A percentile compares a stretch with the other conserved stretches of the same genome.
phyloP scores from a whole-genome alignment of 306 rosid species.

The Cucumis hystrix region DNA sequence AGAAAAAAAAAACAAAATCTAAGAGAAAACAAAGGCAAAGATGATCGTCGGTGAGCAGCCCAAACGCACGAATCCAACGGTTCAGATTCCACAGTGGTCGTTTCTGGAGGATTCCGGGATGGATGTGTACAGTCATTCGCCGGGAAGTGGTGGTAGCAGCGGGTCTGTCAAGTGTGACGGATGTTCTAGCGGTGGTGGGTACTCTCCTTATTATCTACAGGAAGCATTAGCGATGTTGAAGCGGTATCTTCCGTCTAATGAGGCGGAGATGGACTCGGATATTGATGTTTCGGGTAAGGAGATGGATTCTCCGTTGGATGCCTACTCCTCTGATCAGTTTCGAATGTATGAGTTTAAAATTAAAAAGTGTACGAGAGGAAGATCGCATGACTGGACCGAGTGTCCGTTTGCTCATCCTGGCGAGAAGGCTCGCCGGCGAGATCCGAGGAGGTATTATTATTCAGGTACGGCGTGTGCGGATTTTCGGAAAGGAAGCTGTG shows the following conservation, averaged over 20 bases:
- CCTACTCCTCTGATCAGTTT: constrained; percentile 81
- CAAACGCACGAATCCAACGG: constrained; percentile 48
- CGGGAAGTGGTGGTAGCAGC: constrained; percentile 14
- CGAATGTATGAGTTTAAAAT: constrained; percentile 94
- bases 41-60: constrained; percentile 77
- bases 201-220: constrained; percentile 37
- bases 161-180: constrained; percentile 23
- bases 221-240: constrained; percentile 58
- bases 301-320: constrained; percentile 60
- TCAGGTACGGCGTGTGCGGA: constrained; percentile 93
- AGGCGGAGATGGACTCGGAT: constrained; percentile 44
- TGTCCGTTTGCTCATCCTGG: constrained; percentile 98
- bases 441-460: constrained; percentile 75
- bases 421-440: constrained; percentile 96
- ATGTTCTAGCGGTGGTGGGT: constrained; percentile 39
- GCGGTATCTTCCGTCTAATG: constrained; percentile 51
- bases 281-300: constrained; percentile 29
- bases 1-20: neutral
- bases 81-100: constrained; percentile 69
- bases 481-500: constrained; percentile 77
- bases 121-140: constrained; percentile 35
- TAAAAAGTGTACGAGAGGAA: constrained; percentile 61
- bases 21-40: neutral
- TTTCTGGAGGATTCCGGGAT: constrained; percentile 36
- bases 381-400: constrained; percentile 99